Evolutionary conservation across 2,329 filamentous ascomycete species (phyloP).

Genomic region (Aspergillus luchuensis): DNA sequence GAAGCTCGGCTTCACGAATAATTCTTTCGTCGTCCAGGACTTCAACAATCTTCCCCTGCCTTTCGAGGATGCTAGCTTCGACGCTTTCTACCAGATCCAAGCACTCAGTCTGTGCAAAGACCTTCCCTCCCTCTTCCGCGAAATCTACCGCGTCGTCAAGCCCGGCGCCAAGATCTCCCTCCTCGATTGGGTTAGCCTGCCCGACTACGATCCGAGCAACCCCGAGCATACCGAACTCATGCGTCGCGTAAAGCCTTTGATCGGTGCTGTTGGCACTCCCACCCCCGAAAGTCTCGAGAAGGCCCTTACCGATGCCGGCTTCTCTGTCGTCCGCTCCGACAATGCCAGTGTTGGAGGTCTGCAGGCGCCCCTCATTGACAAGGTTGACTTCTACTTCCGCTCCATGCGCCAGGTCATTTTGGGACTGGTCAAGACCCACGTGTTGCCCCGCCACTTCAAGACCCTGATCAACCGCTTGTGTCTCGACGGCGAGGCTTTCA

Average conservation of each 20-base stretch:
- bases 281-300: constrained; percentile 52
- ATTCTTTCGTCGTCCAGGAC: constrained; percentile 52
- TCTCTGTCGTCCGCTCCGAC: constrained; percentile 51
- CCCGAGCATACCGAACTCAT: constrained; percentile 54
- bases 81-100: constrained; percentile 61
- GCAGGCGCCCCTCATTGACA: constrained; percentile 57
- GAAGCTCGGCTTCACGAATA: constrained; percentile 48
- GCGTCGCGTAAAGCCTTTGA: constrained; percentile 58
- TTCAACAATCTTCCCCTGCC: constrained; percentile 57
- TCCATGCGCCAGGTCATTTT: constrained; percentile 53
- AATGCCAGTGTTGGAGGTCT: constrained; percentile 56
- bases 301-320: constrained; percentile 52
- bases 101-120: constrained; percentile 58
- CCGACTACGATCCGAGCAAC: constrained; percentile 52
- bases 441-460: constrained; percentile 56
- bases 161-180: constrained; percentile 55
- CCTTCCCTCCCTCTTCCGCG: constrained; percentile 49
- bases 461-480: constrained; percentile 57
- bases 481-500: constrained; percentile 57
- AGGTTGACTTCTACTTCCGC: constrained; percentile 58
- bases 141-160: constrained; percentile 54
- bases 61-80: constrained; percentile 53
- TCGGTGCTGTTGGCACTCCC: constrained; percentile 58
- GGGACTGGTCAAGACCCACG: constrained; percentile 50
- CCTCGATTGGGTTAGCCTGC: constrained; percentile 57